phyloP scores from a whole-genome alignment of 2,329 filamentous ascomycete species.

The Tolypocladium inflatum region DNA sequence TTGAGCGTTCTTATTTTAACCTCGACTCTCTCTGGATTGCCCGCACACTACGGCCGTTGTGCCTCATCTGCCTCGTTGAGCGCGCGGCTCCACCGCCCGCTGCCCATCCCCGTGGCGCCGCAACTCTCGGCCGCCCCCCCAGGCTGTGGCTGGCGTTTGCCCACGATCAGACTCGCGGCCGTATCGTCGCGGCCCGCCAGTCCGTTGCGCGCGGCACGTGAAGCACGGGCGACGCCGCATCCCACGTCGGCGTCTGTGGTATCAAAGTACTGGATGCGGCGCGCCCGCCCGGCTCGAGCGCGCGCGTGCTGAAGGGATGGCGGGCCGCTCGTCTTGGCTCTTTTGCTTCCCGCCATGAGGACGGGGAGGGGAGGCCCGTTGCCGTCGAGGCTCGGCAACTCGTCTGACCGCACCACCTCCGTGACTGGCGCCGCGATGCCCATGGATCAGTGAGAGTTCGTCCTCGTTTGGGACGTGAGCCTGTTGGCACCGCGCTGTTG shows the following conservation, averaged over 20 bases:
- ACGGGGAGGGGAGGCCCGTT: not conserved
- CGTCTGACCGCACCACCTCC: not conserved
- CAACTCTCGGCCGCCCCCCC: not conserved
- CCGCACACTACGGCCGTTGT: not conserved
- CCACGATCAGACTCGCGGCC: not conserved
- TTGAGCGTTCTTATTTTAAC: not conserved
- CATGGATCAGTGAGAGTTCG: not conserved
- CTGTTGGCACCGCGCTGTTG: not conserved
- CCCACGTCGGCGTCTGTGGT: not conserved
- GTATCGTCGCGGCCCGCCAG: not conserved
- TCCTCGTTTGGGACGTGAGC: not conserved
- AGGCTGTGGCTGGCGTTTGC: slow-evolving; percentile 1
- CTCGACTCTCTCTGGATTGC: not conserved
- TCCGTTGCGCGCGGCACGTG: slow-evolving; percentile 10
- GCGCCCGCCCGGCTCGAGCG: not conserved
- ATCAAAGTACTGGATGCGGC: slow-evolving; percentile 1
- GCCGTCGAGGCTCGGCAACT: not conserved
- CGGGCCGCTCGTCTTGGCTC: not conserved
- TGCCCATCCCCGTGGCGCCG: not conserved
- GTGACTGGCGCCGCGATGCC: not conserved
- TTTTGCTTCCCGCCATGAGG: not conserved
- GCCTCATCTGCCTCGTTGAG: not conserved
- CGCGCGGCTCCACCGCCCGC: not conserved
- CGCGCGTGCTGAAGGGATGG: not conserved
- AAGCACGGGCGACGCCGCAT: slow-evolving; percentile 3